Base-by-base conservation (phyloP, 257 asterid species). In the Euphrasia confusa region DNA sequence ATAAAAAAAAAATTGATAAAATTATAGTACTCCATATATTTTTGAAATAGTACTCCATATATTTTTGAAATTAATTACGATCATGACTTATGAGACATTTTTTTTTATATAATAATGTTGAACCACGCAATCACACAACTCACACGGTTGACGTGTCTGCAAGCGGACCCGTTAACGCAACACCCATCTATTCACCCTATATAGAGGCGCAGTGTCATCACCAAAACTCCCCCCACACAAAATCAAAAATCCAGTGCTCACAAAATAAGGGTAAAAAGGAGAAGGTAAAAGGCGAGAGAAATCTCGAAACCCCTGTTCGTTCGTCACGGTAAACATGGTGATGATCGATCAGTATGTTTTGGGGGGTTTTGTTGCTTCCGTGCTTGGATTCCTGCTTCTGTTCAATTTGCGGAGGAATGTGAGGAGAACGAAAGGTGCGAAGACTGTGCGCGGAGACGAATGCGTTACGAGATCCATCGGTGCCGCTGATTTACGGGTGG, bases 311-410 rank as follows among this genome's bases (percentile, higher is more conserved):
- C 17, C 72, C 64, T 61, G 47, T 61, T 35, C 65, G 47, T 61
- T 35, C 65, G 8, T 47, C 56, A 18, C 18, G n/a, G 8, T 18
- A 17, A 32, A 45, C 58, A 79, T 79, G 86, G 74, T 73, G 81
- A 72, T 67, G 76, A 68, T 82, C 61, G 83, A 76, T 77, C 75
- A 63, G 79, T 82, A 74, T 21, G 72, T 82, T 65, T 59, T 82
- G 12, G 80, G 77, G n/a, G 65, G 83, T 55, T 79, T 82, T 28
- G 53, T 78, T 47, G 88, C 88, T 65, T 76, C 84, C 35, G 28
- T 82, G 66, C 61, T 82, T 11, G 84, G 74, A 5, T 74, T 79
- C 70, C 67, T 70, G 53, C 30, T 82, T 71, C 49, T 82, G 50
- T 79, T 64, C 78, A 74, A 56, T 39, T 62, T 82, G 74, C 75